A percentile compares a stretch with the other conserved stretches of the same genome.
These are phyloP conservation scores for Brassica incana DNA, from an alignment of 345 rosid species.

Conservation along the genomic window DNA sequence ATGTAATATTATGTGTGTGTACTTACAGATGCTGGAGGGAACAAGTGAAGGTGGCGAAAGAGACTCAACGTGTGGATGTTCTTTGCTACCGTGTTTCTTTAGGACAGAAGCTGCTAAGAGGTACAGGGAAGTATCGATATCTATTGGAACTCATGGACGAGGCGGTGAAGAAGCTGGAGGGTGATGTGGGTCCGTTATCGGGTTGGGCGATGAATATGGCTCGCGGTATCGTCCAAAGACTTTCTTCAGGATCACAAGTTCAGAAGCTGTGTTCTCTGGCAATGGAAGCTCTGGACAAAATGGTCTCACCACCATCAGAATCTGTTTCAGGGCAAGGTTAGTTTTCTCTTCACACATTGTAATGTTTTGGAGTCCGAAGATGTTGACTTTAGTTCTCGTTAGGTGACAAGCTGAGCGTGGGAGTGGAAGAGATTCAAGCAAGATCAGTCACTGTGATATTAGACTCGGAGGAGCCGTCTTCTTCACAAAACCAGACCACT, in stretches of 20 bases:
- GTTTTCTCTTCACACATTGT: not conserved
- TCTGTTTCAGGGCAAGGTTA: slow-evolving; percentile 33
- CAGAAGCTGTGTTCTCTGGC: slow-evolving; percentile 74
- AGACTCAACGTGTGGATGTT: slow-evolving; percentile 81
- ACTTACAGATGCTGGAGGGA: slow-evolving; percentile 83
- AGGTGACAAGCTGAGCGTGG: slow-evolving; percentile 29
- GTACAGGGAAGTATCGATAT: slow-evolving; percentile 54
- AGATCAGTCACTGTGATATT: slow-evolving; percentile 63
- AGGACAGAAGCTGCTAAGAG: slow-evolving; percentile 70
- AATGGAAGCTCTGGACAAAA: slow-evolving; percentile 59
- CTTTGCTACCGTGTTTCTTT: slow-evolving; percentile 83
- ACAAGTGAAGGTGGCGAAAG: slow-evolving; percentile 72
- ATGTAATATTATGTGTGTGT: slow-evolving; percentile 6
- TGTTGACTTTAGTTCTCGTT: slow-evolving; percentile 13
- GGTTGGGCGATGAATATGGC: slow-evolving; percentile 64
- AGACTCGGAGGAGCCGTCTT: slow-evolving; percentile 46
- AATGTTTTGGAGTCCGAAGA: not conserved
- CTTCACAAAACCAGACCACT: slow-evolving; percentile 16
- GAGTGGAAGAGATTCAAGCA: slow-evolving; percentile 61
- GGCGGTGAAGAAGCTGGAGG: slow-evolving; percentile 78
- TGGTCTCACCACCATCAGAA: slow-evolving; percentile 42
- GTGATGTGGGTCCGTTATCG: slow-evolving; percentile 79
- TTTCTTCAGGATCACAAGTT: slow-evolving; percentile 73
- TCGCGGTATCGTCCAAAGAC: slow-evolving; percentile 85
- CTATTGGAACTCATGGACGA: slow-evolving; percentile 62